A percentile compares a stretch with the other conserved stretches of the same genome.
These are phyloP conservation scores for Poa pratensis DNA, from an alignment of 176 grass and related monocot genomes.

Conservation along the genomic window DNA sequence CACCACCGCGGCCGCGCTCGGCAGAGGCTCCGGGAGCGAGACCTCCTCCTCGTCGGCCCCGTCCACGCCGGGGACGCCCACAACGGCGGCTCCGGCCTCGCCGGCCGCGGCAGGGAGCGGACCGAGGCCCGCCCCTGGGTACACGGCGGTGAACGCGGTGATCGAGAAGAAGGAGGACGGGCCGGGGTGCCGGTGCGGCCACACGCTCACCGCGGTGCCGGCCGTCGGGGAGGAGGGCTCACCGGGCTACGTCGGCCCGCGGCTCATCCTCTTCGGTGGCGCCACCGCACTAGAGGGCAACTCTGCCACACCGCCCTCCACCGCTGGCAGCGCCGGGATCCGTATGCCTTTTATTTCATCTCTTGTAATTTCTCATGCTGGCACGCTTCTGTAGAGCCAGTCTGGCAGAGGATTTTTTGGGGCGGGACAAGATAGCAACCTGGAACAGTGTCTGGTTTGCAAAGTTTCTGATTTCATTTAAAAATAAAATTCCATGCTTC, in stretches of 20 bases:
- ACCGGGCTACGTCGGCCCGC: slow-evolving; percentile 70
- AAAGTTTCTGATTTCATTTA: slow-evolving; percentile 21
- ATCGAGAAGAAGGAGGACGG: slow-evolving; percentile 97
- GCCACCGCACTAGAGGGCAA: slow-evolving; percentile 95
- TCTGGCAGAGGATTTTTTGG: not conserved
- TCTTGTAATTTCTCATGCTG: slow-evolving; percentile 27
- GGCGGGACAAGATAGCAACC: not conserved
- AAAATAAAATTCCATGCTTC: not conserved
- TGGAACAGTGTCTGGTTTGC: not conserved
- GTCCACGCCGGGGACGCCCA: slow-evolving; percentile 42
- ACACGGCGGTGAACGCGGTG: slow-evolving; percentile 77
- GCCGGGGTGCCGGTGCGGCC: slow-evolving; percentile 84
- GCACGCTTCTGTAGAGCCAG: not conserved
- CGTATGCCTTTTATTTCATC: slow-evolving; percentile 60
- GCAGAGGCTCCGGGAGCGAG: slow-evolving; percentile 42
- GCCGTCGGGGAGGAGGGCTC: slow-evolving; percentile 87
- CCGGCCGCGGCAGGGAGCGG: slow-evolving; percentile 43
- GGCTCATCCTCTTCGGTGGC: slow-evolving; percentile 88
- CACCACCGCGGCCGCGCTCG: slow-evolving; percentile 31
- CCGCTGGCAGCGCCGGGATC: slow-evolving; percentile 87
- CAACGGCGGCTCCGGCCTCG: not conserved
- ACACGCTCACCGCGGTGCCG: slow-evolving; percentile 87
- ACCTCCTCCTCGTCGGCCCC: slow-evolving; percentile 42
- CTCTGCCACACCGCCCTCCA: slow-evolving; percentile 76
- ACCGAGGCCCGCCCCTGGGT: slow-evolving; percentile 73